These are phyloP conservation scores for Leucosporidium creatinivorum DNA, from an alignment of 768 basidiomycete genomes.

Conservation along the genomic window DNA sequence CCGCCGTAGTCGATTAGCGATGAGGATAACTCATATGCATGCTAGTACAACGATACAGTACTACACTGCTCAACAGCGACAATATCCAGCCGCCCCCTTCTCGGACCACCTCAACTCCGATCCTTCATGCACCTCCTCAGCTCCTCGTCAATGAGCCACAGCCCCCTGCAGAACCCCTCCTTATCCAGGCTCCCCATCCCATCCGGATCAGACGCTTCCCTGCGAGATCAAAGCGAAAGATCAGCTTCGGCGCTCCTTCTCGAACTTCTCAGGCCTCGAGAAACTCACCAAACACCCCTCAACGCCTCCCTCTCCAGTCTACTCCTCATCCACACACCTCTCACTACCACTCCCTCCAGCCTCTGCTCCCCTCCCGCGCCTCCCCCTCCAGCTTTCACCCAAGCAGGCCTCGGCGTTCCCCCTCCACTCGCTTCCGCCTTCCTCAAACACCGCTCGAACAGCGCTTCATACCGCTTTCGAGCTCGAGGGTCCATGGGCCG, in stretches of 20 bases:
- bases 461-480: constrained; percentile 10
- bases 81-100: too few species aligned
- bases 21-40: too few species aligned
- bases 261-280: too few species aligned
- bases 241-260: too few species aligned
- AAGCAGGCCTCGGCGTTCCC: background rate
- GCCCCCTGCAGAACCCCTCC: background rate
- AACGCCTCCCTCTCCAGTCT: constrained; percentile 2
- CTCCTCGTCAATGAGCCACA: background rate
- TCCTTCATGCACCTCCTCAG: constrained; percentile 1
- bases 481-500: constrained; percentile 15
- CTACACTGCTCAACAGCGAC: too few species aligned
- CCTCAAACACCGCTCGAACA: constrained; percentile 2
- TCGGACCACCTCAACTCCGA: too few species aligned
- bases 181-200: background rate
- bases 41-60: too few species aligned
- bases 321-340: constrained; percentile 17
- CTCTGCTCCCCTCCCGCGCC: background rate
- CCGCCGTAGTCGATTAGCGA: too few species aligned
- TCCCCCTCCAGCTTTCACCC: background rate
- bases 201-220: background rate
- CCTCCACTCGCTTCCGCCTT: background rate
- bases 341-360: constrained; percentile 12
- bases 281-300: constrained; percentile 15
- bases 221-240: background rate